Percentiles rank a stretch among this genome's conserved stretches.
phyloP scores from a whole-genome alignment of 169 alveolate species.

The Plasmodium fragile region DNA sequence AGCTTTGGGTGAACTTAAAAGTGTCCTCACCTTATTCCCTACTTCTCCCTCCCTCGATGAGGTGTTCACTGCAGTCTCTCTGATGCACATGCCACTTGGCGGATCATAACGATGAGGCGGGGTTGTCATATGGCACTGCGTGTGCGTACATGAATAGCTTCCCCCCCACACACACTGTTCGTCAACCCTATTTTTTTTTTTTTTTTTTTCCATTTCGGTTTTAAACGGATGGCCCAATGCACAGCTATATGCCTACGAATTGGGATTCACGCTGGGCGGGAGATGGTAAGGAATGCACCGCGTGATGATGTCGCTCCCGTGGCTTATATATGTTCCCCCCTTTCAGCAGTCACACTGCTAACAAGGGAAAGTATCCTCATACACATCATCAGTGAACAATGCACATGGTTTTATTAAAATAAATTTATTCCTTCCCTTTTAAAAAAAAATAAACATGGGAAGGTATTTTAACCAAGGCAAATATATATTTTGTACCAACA shows the following conservation, averaged over 20 bases:
- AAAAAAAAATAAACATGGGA: background rate
- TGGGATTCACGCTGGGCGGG: background rate
- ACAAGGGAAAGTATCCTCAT: background rate
- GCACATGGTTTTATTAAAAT: background rate
- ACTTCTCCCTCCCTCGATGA: slow-evolving; percentile 57
- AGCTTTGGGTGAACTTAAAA: slow-evolving; percentile 31
- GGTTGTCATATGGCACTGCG: background rate
- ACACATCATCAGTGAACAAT: background rate
- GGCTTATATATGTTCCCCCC: background rate
- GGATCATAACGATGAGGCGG: background rate
- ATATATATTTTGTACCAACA: background rate
- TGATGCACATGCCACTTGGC: slow-evolving; percentile 29
- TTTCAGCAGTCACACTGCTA: background rate
- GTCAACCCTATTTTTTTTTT: background rate
- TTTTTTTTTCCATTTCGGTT: too few species aligned
- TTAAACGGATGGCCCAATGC: background rate
- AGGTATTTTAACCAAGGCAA: background rate
- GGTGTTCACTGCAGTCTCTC: slow-evolving; percentile 5
- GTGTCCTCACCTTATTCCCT: slow-evolving; percentile 38
- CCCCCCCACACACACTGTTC: background rate
- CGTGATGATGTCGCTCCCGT: background rate
- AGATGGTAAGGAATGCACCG: background rate
- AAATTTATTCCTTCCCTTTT: background rate
- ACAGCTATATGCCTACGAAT: background rate
- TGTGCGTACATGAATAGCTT: background rate